Evolutionary conservation across 371 early-diverging fungal genomes (phyloP), one percentile per base, ranked within the genome.

Genomic region (Coemansia sp.): DNA sequence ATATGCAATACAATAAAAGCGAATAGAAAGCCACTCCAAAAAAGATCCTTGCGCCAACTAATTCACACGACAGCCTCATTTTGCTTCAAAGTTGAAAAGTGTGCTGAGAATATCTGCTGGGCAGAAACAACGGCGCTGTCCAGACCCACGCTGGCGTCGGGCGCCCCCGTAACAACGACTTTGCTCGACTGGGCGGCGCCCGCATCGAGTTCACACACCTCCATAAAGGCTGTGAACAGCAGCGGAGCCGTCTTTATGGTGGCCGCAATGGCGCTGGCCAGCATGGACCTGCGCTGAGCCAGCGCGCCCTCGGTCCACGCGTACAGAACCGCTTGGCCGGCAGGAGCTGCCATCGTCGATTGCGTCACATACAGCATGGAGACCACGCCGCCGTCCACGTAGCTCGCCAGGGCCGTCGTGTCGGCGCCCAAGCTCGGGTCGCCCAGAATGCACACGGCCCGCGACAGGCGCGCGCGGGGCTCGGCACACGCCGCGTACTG

Each of bases 391-490:
- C 45, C 51, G 2, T 13, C 66, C 0, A 62, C 56, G 32, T 59
- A 62, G 38, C 59, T 61, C 5, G 62, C 51, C 10, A 65, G 38
- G 1, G 62, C 59, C 5, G 65, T 65, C 5, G 75, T 62, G 40
- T 69, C 75, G 2, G 61, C 66, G 53, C 69, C 75, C 38, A 75
- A 35, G 6, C 52, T 59, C 0, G 75, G 56, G 10, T n/a, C 16
- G 26, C 70, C 75, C 26, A 75, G 26, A 26, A 75, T 53, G 16
- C 70, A 59, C 11, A 75, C 32, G 2, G 66, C 62, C 0, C 75
- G 70, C 16, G 75, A 65, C 32, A 75, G 38, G 2, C 31, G 31
- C 10, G 34, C 42, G 4, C 5, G 8, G 1, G 63, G 32, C 31
- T 5, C 30, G 4, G 56, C 30, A 13, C 14, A 51, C 1, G 57